Base-by-base conservation (phyloP, 2,329 filamentous ascomycete genomes). In the Epichloe hybrida region DNA sequence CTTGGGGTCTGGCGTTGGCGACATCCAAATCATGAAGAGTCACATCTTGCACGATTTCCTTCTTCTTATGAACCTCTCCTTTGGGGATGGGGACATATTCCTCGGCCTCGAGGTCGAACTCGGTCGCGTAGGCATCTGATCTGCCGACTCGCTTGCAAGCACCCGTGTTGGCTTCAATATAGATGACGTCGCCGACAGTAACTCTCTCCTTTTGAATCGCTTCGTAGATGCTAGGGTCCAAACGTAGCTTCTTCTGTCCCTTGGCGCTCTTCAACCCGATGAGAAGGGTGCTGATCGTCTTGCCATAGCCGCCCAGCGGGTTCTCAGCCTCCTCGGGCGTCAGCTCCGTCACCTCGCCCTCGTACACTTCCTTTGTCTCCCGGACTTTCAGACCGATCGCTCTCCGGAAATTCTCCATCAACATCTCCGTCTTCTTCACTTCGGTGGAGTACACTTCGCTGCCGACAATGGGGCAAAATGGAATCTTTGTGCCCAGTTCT, bases 21-120 rank as follows among this genome's bases (percentile, higher is more conserved):
- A 97, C 85, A 64, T 98, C 93, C 51, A 98, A 75, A 64, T 98
- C 93, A 68, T 98, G 93, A 56, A 98, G 77, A 44, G 93, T 96
- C 55, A 98, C 93, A 63, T 98, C 93, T 68, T 98, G 93, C 37
- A 98, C 93, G 59, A 98, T 95, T 71, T 98, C 93, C 76, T 98
- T 98, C 81, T 96, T 97, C 80, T 98, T 98, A 75, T 97, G 93
- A 50, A 98, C 93, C 63, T 98, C 93, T 52, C 93, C 93, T 74
- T 98, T 98, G 52, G 93, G 93, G 56, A 98, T 94, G 5, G 93
- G 93, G 57, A 98, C 93, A 67, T 98, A 98, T 71, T 98, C 93
- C 70, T 98, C 93, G 2, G 93, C 93, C 72, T 98, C 93, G 47
- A 98, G 81, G 66, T 98, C 93, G 66, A 98, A 98, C 67, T 98